Evolutionary conservation across 208 protist species (phyloP).

Genomic region (Trypanosoma scelopori): DNA sequence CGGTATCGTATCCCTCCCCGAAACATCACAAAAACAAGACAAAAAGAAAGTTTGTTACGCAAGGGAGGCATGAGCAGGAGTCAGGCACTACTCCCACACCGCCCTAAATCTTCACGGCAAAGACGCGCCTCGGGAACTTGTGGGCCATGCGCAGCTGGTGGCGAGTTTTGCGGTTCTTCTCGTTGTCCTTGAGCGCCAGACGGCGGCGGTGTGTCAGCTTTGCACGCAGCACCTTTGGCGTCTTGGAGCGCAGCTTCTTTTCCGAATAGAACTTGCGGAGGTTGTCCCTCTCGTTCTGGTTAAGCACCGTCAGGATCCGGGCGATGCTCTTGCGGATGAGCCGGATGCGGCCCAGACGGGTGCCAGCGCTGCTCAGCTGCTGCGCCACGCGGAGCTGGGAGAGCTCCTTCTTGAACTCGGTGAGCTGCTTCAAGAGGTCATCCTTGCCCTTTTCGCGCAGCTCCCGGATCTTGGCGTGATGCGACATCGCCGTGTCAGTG

Average conservation of each 20-base stretch:
- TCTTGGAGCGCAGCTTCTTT: constrained; percentile 83
- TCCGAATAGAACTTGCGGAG: constrained; percentile 94
- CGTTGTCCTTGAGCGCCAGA: constrained; percentile 80
- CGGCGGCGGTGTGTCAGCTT: constrained; percentile 91
- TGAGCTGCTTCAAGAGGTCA: constrained; percentile 96
- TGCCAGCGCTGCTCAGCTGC: constrained; percentile 90
- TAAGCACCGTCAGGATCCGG: constrained; percentile 96
- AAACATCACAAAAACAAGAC: no score
- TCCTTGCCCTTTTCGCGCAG: constrained; percentile 96
- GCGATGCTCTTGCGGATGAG: constrained; percentile 97
- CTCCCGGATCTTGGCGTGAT: constrained; percentile 87
- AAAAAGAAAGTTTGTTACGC: no score
- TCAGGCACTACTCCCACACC: background rate
- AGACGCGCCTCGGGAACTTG: constrained; percentile 87
- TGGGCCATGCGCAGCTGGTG: constrained; percentile 72
- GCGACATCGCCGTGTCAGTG: constrained; percentile 52
- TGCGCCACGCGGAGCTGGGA: constrained; percentile 95
- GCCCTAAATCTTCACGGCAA: constrained; percentile 85
- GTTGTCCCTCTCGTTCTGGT: constrained; percentile 93
- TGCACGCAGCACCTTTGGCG: constrained; percentile 73
- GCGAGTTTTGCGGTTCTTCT: constrained; percentile 91
- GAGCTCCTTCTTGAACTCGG: constrained; percentile 97
- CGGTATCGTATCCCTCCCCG: no score
- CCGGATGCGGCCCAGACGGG: constrained; percentile 95
- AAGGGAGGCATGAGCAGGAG: background rate